A percentile compares a stretch with the other conserved stretches of the same genome.
Evolutionary conservation across 2,329 filamentous ascomycete genomes (phyloP).

Genomic region (Fusarium zealandicum): DNA sequence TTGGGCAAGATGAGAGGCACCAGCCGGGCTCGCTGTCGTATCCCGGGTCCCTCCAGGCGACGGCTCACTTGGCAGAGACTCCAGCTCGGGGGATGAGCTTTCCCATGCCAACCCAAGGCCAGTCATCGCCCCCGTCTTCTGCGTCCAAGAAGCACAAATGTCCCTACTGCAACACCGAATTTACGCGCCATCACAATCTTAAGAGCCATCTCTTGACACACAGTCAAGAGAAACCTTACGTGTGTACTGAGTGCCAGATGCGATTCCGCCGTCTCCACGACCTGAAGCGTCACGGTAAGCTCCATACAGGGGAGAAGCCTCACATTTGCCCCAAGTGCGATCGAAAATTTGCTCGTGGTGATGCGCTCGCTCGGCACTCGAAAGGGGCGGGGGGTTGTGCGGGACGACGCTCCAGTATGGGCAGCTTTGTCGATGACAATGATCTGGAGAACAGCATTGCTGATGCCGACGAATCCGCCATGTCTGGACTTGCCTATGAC

Average conservation of each 20-base stretch:
- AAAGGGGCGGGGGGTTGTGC: conserved; percentile 97
- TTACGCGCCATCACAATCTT: conserved; percentile 95
- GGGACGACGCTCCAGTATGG: conserved; percentile 85
- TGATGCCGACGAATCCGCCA: conserved; percentile 62
- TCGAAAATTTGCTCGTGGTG: conserved; percentile 91
- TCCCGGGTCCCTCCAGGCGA: conserved; percentile 58
- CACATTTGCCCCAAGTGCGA: conserved; percentile 96
- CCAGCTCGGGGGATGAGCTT: conserved; percentile 63
- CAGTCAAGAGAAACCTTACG: conserved; percentile 97
- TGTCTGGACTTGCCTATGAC: conserved; percentile 65
- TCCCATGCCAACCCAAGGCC: conserved; percentile 57
- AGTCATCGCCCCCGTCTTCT: conserved; percentile 64
- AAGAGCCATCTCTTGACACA: conserved; percentile 98
- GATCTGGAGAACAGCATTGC: conserved; percentile 64
- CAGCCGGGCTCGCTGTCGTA: conserved; percentile 62
- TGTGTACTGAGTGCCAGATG: conserved; percentile 91
- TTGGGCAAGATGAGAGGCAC: conserved; percentile 59
- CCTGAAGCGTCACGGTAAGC: conserved; percentile 92
- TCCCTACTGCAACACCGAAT: conserved; percentile 94
- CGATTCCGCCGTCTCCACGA: conserved; percentile 93
- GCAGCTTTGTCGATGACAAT: conserved; percentile 80
- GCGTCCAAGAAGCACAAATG: conserved; percentile 90
- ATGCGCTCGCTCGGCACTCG: conserved; percentile 92
- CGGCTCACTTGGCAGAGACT: conserved; percentile 53
- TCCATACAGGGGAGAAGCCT: conserved; percentile 94